phyloP scores from a whole-genome alignment of 2,329 filamentous ascomycete species.

The Exophiala oligosperma region DNA sequence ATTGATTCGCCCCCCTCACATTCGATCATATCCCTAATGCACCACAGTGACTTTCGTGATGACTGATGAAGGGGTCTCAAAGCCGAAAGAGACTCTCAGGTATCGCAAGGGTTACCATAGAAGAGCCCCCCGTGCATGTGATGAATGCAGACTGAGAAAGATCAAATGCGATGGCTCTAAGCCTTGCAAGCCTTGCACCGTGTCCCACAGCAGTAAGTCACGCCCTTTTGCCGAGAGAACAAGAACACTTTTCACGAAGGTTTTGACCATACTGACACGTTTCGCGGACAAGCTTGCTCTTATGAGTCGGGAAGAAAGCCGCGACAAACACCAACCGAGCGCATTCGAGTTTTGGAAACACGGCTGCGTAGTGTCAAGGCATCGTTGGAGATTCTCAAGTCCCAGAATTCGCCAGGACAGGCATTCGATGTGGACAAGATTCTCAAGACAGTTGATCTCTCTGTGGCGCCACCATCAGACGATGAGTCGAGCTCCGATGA shows the following conservation, averaged over 20 bases:
- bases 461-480: slow-evolving; percentile 9
- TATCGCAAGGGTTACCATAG: slow-evolving; percentile 21
- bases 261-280: not conserved
- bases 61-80: not conserved
- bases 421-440: slow-evolving; percentile 15
- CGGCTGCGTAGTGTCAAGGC: slow-evolving; percentile 16
- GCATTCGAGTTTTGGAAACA: slow-evolving; percentile 25
- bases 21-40: not conserved
- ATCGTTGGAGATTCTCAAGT: slow-evolving; percentile 16
- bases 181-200: slow-evolving; percentile 19
- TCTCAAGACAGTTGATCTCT: slow-evolving; percentile 15
- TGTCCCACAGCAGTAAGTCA: slow-evolving; percentile 17
- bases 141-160: slow-evolving; percentile 26
- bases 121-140: slow-evolving; percentile 23
- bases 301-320: slow-evolving; percentile 22
- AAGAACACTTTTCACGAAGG: not conserved
- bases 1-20: too few relatives aligned
- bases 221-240: not conserved
- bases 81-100: slow-evolving; percentile 1
- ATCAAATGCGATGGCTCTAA: slow-evolving; percentile 26
- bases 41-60: not conserved
- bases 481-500: slow-evolving; percentile 11
- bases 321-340: slow-evolving; percentile 23
- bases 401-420: slow-evolving; percentile 3
- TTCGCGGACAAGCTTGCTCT: slow-evolving; percentile 13